Conservation (phyloP, 2,329 filamentous ascomycete species). For the Botryotinia convoluta region DNA sequence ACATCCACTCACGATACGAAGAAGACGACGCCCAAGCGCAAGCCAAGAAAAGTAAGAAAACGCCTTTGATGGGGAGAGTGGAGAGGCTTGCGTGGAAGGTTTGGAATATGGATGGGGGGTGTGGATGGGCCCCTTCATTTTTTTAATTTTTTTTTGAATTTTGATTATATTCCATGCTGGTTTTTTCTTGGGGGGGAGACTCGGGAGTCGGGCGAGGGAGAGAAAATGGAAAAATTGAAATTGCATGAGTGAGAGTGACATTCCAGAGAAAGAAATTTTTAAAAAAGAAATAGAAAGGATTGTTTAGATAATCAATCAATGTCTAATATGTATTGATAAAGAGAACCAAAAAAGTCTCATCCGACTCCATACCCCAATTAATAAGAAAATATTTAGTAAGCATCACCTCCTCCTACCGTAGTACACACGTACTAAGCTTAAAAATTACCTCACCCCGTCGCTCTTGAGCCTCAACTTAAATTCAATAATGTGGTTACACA, state of each 20-base stretch:
- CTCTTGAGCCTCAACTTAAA: not conserved
- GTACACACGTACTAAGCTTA: not conserved
- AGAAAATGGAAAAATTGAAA: not conserved
- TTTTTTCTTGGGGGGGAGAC: no score
- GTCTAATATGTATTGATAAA: not conserved
- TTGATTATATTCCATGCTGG: not conserved
- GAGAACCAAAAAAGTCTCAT: not conserved
- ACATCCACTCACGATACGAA: conserved; percentile 1
- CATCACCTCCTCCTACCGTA: not conserved
- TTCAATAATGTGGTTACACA: not conserved
- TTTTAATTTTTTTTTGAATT: not conserved
- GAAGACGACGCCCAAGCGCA: not conserved
- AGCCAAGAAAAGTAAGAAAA: not conserved
- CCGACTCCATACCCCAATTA: not conserved
- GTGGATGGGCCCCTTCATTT: not conserved
- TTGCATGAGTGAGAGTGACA: not conserved
- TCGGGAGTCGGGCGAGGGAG: not conserved
- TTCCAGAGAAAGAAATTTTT: not conserved
- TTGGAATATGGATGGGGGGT: not conserved
- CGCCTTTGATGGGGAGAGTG: conserved; percentile 11
- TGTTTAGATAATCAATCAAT: not conserved
- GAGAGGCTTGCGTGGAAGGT: conserved; percentile 13
- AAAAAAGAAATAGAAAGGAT: not conserved
- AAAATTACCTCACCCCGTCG: not conserved
- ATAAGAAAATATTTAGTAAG: not conserved